Evolutionary conservation across 148 eudicot genomes (phyloP).

Genomic region (Talinum fruticosum): DNA sequence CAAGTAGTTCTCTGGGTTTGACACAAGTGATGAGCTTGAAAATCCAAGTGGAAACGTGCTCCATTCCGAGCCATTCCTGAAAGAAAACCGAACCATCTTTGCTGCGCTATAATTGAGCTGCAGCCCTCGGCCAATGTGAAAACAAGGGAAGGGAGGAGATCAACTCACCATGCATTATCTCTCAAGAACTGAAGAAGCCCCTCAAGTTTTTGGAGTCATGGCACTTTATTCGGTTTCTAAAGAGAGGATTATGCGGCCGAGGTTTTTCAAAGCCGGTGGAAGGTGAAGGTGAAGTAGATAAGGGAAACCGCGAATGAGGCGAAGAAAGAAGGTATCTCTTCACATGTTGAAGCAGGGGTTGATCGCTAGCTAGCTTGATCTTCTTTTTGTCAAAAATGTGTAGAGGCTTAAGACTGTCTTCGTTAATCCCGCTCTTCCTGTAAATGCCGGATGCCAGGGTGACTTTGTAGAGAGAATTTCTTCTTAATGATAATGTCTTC

Average conservation of each 20-base stretch:
- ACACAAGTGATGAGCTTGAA: neutral
- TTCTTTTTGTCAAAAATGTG: conserved; percentile 1
- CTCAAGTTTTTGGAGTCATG: neutral
- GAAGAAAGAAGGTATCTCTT: conserved; percentile 6
- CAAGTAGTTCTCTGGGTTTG: conserved; percentile 1
- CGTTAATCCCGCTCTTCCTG: conserved; percentile 23
- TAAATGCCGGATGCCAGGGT: conserved; percentile 3
- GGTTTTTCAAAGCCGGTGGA: conserved; percentile 8
- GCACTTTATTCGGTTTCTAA: neutral
- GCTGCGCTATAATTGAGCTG: conserved; percentile 10
- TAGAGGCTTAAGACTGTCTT: conserved; percentile 15
- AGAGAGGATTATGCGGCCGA: neutral
- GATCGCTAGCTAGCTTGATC: neutral
- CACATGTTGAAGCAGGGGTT: neutral
- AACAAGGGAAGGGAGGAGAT: neutral
- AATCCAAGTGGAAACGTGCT: conserved; percentile 3
- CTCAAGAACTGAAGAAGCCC: neutral
- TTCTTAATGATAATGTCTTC: conserved; percentile 2
- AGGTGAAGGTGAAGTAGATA: conserved; percentile 12
- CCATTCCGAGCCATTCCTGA: conserved; percentile 18
- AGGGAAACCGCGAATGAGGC: conserved; percentile 12
- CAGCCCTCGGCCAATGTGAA: conserved; percentile 14
- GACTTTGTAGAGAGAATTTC: conserved; percentile 14
- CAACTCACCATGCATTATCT: conserved; percentile 6
- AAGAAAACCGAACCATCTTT: conserved; percentile 8